A percentile compares a stretch with the other conserved stretches of the same genome.
Evolutionary conservation across 2,329 filamentous ascomycete genomes (phyloP).

Genomic region (Coniosporium tulheliwenetii): DNA sequence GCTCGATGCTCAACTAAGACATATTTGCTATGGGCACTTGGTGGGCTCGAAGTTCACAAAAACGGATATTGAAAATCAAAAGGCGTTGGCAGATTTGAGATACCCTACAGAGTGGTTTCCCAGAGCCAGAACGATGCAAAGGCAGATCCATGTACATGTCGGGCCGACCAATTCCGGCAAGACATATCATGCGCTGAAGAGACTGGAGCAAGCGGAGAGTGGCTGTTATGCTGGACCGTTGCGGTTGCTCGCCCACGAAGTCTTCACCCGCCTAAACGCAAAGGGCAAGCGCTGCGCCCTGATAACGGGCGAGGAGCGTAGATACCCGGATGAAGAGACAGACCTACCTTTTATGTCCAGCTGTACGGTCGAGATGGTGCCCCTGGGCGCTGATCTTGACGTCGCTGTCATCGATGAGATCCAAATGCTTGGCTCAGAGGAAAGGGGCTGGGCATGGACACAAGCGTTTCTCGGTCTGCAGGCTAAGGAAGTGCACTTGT

Average conservation of each 20-base stretch:
- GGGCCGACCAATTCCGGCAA: constrained; percentile 97
- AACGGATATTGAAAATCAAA: constrained; percentile 42
- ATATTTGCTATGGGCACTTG: constrained; percentile 52
- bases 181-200: constrained; percentile 84
- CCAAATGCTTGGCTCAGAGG: constrained; percentile 75
- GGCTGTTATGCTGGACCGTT: constrained; percentile 88
- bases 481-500: constrained; percentile 82
- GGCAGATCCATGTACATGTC: constrained; percentile 82
- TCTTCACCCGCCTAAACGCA: constrained; percentile 73
- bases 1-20: constrained; percentile 44
- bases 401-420: constrained; percentile 98
- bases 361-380: constrained; percentile 89
- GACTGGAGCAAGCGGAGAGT: constrained; percentile 56
- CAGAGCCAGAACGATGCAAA: constrained; percentile 60
- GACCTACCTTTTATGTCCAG: constrained; percentile 45
- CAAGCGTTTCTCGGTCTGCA: constrained; percentile 74
- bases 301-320: constrained; percentile 81
- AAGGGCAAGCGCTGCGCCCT: constrained; percentile 65
- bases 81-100: constrained; percentile 62
- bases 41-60: constrained; percentile 41
- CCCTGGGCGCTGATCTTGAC: constrained; percentile 47
- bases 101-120: constrained; percentile 89
- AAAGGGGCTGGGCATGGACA: constrained; percentile 90
- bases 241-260: constrained; percentile 78
- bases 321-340: constrained; percentile 44